Base-by-base conservation (phyloP, 228 moss, liverwort and hornwort species). In the Sphagnum magellanicum region DNA sequence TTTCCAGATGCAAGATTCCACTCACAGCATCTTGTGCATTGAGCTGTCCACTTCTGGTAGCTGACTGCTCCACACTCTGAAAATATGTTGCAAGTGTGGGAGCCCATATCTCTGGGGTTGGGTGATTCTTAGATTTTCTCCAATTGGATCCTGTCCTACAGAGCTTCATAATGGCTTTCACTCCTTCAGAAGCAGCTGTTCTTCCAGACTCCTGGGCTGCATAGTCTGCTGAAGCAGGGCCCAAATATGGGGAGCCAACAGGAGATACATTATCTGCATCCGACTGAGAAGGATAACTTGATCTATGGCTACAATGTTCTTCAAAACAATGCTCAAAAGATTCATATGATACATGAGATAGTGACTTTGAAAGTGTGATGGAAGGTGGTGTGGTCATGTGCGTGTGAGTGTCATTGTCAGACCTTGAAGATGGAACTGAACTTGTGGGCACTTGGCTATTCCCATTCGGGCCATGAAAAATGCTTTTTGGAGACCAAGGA, bases 21-120 rank as follows among this genome's bases (percentile, higher is more conserved):
- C 74, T 68, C 6, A 0, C 57, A 4, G 48, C 52, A 16, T 63
- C 66, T 12, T 12, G 67, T 48, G 51, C 51, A 46, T 48, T 49
- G 16, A 6, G 48, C 16, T 58, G 52, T 51, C 71, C 50, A 68
- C 46, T 9, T 63, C 75, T 63, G 5, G 74, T 63, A 13, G 86
- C 80, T 55, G 55, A 8, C 55, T 55, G 55, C 14, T 86, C 76
- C 57, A 82, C 15, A 55, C 71, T 65, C 1, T 80, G 86, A 55
- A 83, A 83, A 63, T 87, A 87, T 10, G 86, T 77, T 53, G 83
- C 83, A 6, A 87, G 78, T 10, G 86, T 83, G 49, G 86, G 86
- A 1, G 82, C 78, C 86, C 83, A 87, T 78, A 87, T 76, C 62
- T 82, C 86, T 11, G 77, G 79, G 5, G 77, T 59, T 55, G 8